phyloP scores from a whole-genome alignment of 371 early-diverging fungal genomes.

The Nosema muscidifuracis region DNA sequence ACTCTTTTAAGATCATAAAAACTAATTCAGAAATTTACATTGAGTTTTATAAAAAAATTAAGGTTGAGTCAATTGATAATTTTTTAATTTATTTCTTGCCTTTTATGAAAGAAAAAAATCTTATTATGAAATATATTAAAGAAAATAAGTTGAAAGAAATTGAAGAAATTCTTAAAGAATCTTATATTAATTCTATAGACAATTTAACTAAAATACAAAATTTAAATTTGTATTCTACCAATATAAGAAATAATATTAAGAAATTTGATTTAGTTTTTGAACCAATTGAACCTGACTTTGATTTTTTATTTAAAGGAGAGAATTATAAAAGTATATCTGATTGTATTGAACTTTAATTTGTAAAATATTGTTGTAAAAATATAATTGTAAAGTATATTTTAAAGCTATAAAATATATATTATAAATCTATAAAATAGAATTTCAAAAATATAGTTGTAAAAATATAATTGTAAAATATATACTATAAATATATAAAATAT shows the following conservation, averaged over 20 bases:
- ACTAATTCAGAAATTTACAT: background rate
- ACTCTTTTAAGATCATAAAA: background rate
- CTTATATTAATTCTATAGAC: background rate
- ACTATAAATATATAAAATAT: too few relatives aligned
- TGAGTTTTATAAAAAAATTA: background rate
- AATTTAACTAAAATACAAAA: background rate
- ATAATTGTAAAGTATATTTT: too few relatives aligned
- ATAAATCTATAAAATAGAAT: too few relatives aligned
- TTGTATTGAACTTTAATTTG: slow-evolving; percentile 35
- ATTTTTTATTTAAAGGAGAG: slow-evolving; percentile 25
- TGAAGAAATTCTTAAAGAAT: background rate
- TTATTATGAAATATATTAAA: background rate
- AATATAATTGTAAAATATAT: too few relatives aligned
- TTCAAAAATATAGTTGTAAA: too few relatives aligned
- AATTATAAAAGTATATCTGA: slow-evolving; percentile 19
- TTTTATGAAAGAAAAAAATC: slow-evolving; percentile 18
- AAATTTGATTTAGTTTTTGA: slow-evolving; percentile 4
- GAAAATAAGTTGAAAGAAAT: background rate
- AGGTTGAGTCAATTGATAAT: slow-evolving; percentile 1
- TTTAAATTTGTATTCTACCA: background rate
- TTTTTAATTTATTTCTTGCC: slow-evolving; percentile 21
- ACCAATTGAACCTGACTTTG: slow-evolving; percentile 4
- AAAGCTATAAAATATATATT: too few relatives aligned
- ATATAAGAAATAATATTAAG: background rate
- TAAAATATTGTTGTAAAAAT: too few relatives aligned